Conservation (phyloP, 352 stramenopile species). For the Phytophthora syringae region DNA sequence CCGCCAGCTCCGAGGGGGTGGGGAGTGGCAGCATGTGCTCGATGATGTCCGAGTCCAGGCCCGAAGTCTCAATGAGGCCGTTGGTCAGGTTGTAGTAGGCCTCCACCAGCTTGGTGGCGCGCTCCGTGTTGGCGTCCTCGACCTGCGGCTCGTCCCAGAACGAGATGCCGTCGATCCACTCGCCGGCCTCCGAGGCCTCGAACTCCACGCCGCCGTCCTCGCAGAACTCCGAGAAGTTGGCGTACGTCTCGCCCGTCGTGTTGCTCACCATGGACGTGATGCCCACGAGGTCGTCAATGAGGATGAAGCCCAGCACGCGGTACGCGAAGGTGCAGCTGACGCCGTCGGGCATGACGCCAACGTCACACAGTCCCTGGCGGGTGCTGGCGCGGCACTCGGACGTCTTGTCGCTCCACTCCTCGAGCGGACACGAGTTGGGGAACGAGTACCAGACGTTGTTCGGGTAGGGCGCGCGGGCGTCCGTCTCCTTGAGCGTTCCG, state of each 20-base stretch:
- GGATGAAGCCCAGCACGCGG: conserved; percentile 66
- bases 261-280: conserved; percentile 74
- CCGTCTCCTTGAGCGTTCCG: conserved; percentile 48
- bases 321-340: conserved; percentile 69
- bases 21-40: conserved; percentile 64
- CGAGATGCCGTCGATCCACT: conserved; percentile 61
- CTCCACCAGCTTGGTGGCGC: conserved; percentile 54
- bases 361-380: conserved; percentile 59
- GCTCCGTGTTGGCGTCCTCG: conserved; percentile 55
- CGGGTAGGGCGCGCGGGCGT: conserved; percentile 69
- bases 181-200: conserved; percentile 39
- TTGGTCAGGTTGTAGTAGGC: conserved; percentile 64
- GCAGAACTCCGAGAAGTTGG: conserved; percentile 73
- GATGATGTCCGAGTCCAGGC: conserved; percentile 40
- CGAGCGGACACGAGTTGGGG: conserved; percentile 70
- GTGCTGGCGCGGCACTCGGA: conserved; percentile 50
- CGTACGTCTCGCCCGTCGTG: conserved; percentile 52
- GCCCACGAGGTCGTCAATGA: conserved; percentile 79
- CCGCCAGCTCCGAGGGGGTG: conserved; percentile 45
- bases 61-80: conserved; percentile 40
- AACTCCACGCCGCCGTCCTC: conserved; percentile 69
- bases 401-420: conserved; percentile 58
- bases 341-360: conserved; percentile 62
- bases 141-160: conserved; percentile 80
- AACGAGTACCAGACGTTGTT: conserved; percentile 85